A percentile compares a stretch with the other conserved stretches of the same genome.
These are phyloP conservation scores for Bipolaris gigantea DNA, from an alignment of 2,329 filamentous ascomycete genomes.

Conservation along the genomic window DNA sequence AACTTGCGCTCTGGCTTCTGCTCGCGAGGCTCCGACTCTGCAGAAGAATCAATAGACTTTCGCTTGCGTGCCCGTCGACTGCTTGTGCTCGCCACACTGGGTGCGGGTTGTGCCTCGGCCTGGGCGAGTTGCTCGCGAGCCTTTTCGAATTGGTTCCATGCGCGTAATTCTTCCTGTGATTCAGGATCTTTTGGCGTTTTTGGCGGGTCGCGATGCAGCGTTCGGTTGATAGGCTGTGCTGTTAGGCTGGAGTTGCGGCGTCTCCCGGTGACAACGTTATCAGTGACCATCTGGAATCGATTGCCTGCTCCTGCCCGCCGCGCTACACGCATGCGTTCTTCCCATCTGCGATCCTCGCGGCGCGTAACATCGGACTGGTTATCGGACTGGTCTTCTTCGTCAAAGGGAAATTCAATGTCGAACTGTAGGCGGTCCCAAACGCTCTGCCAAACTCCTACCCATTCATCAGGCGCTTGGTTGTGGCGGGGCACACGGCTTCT, in stretches of 20 bases:
- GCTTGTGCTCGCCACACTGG: slow-evolving; percentile 25
- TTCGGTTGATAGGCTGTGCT: slow-evolving; percentile 35
- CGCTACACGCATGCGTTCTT: slow-evolving; percentile 80
- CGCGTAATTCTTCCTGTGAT: slow-evolving; percentile 75
- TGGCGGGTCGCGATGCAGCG: slow-evolving; percentile 41
- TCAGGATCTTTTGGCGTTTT: slow-evolving; percentile 63
- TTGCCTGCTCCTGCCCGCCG: slow-evolving; percentile 74
- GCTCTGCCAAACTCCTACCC: slow-evolving; percentile 85
- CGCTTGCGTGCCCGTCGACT: slow-evolving; percentile 67
- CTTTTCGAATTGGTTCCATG: slow-evolving; percentile 90
- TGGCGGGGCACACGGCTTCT: slow-evolving; percentile 36
- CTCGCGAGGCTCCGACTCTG: slow-evolving; percentile 63
- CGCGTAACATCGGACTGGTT: slow-evolving; percentile 59
- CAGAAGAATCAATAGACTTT: slow-evolving; percentile 75
- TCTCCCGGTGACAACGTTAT: slow-evolving; percentile 54
- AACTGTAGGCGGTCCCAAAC: slow-evolving; percentile 78
- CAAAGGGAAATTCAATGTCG: slow-evolving; percentile 84
- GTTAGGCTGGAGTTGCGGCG: slow-evolving; percentile 45
- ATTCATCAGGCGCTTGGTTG: slow-evolving; percentile 42
- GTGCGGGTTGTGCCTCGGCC: slow-evolving; percentile 21
- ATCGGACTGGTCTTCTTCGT: slow-evolving; percentile 62
- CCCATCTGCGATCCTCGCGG: slow-evolving; percentile 71
- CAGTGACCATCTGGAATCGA: slow-evolving; percentile 70
- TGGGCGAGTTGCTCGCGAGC: slow-evolving; percentile 64
- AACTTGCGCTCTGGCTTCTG: slow-evolving; percentile 73